Base-by-base conservation (phyloP, 1,284 basidiomycete species). In the Cutaneotrichosporon mucoides region DNA sequence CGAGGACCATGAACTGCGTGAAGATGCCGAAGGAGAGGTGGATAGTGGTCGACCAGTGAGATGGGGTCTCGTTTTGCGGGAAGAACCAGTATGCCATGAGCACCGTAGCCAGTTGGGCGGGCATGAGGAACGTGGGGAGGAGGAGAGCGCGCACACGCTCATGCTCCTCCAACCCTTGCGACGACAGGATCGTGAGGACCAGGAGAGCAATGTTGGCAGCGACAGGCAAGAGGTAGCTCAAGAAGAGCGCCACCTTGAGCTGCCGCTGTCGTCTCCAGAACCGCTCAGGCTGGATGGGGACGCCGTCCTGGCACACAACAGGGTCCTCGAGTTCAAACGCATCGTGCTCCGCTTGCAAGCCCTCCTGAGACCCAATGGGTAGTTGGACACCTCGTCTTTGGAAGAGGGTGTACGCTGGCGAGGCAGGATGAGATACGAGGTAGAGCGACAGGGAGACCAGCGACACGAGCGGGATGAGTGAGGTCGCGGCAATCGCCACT, bases 241-340 rank as follows among this genome's bases (percentile, higher is more conserved):
- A 5, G 6, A 75, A 48, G 3, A 74, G 66, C 11, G 64, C 66
- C 1, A 70, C 34, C 48, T 74, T 76, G 35, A 66, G 42, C 35
- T 62, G 46, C 56, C 59, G 56, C 61, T 66, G 67, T 0, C 56
- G 53, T 0, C 53, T 24, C 75, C 90, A 93, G 71, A 94, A 93
- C 12, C 67, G 77, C 10, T 83, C 83, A 53, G 84, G 86, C 16
- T 89, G 79, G 48, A 93, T 81, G 9, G 89, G 88, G 56, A 84
- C 84, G 1, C 91, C 91, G 68, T 93, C 87, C 11, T 86, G 68
- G 38, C 84, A 69, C 69, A 92, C 87, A 66, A 86, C 84, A 3
- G 86, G 83, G 45, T 79, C 85, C 35, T 85, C 83, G 40, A 92
- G 84, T 66, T 92, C 85, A 73, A 92, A 92, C 3, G 89, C 85